phyloP scores from a whole-genome alignment of 2,329 filamentous ascomycete genomes.

The Neofusicoccum parvum region DNA sequence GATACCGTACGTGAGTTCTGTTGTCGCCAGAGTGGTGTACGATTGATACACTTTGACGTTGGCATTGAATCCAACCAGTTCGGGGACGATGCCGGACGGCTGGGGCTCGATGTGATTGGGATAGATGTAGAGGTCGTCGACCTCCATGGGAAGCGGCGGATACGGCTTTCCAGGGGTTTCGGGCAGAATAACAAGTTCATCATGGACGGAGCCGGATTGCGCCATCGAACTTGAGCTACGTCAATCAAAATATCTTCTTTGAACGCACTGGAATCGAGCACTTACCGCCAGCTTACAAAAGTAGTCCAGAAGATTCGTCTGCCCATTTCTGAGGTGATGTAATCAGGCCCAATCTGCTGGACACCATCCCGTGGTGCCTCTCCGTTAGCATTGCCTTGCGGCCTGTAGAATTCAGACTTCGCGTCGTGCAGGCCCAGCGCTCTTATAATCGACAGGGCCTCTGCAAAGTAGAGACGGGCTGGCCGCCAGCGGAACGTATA shows the following conservation, averaged over 20 bases:
- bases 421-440: conserved; percentile 67
- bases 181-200: conserved; percentile 74
- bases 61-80: conserved; percentile 78
- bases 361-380: not conserved
- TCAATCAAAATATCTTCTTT: conserved; percentile 14
- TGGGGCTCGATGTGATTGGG: conserved; percentile 71
- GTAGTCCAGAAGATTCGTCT: conserved; percentile 78
- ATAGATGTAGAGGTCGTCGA: conserved; percentile 82
- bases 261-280: not conserved
- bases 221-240: conserved; percentile 64
- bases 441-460: conserved; percentile 69
- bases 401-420: conserved; percentile 34
- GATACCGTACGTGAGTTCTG: conserved; percentile 81
- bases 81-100: conserved; percentile 66
- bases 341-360: conserved; percentile 25
- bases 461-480: conserved; percentile 72
- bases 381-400: conserved; percentile 6
- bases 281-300: conserved; percentile 69
- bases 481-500: conserved; percentile 70
- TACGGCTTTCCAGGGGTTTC: conserved; percentile 75
- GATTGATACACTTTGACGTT: conserved; percentile 78
- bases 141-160: conserved; percentile 76
- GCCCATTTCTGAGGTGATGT: conserved; percentile 56
- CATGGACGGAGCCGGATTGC: conserved; percentile 72
- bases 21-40: conserved; percentile 76